Conservation (phyloP, 176 grass and related monocot genomes). For the Luzula sylvatica region DNA sequence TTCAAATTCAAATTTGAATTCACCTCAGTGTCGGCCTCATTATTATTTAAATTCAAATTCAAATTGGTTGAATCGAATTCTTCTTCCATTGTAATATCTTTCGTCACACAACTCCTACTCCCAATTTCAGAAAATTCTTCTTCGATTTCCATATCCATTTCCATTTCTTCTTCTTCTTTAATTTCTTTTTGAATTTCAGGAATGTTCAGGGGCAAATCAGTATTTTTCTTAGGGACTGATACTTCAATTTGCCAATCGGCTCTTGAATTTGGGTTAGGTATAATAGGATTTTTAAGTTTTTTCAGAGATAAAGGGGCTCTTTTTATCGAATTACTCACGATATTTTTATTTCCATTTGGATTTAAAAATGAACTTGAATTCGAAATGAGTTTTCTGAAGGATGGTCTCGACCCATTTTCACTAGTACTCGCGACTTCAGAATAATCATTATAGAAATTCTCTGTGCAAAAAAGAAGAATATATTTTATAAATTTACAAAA, state of each 20-base stretch:
- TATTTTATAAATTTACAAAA: constrained; percentile 2
- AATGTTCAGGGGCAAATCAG: constrained; percentile 15
- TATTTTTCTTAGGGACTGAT: constrained; percentile 64
- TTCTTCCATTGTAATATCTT: constrained; percentile 41
- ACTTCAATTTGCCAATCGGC: constrained; percentile 81
- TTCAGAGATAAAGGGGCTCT: constrained; percentile 67
- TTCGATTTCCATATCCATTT: constrained; percentile 32
- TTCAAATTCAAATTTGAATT: constrained; percentile 65
- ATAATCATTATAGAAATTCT: constrained; percentile 66
- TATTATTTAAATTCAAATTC: constrained; percentile 15
- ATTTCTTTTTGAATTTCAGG: constrained; percentile 32
- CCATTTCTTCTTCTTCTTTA: constrained; percentile 34
- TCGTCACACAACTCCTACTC: constrained; percentile 74
- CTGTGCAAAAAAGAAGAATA: constrained; percentile 29
- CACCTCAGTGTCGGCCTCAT: constrained; percentile 26
- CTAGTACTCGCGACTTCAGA: constrained; percentile 53
- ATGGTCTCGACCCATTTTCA: constrained; percentile 62
- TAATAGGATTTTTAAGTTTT: constrained; percentile 38
- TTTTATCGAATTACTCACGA: constrained; percentile 46
- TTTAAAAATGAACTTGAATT: constrained; percentile 25
- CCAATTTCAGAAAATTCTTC: constrained; percentile 60
- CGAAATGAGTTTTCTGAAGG: constrained; percentile 38
- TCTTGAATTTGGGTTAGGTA: constrained; percentile 36
- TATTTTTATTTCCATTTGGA: constrained; percentile 50
- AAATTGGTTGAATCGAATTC: constrained; percentile 39